Base-by-base conservation (phyloP, 2,329 filamentous ascomycete genomes). In the Chaetomiaceae sp. region DNA sequence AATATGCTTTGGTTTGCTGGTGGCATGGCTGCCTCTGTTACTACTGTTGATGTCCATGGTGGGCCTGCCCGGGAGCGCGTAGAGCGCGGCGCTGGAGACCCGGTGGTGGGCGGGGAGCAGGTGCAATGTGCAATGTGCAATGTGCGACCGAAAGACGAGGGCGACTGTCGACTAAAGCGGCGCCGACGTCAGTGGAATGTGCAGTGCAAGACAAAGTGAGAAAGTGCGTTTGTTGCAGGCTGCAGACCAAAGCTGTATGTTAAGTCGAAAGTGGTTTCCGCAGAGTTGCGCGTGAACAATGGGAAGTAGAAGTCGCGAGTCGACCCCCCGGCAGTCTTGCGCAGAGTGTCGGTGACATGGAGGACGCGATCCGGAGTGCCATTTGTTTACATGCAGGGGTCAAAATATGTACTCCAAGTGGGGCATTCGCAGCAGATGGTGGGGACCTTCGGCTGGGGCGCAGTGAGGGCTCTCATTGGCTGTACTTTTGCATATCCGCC, bases 41-140 rank as follows among this genome's bases (percentile, higher is more conserved):
- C 56, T 56, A 45, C 59, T 63, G 52, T 63, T 62, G 60, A 61
- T 36, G 49, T 63, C 59, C 61, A 63, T 63, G 54, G 48, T 41
- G 56, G 48, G 34, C 41, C 55, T 55, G 25, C 48, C 25, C 32
- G 44, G 40, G 50, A 36, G 48, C 51, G 59, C 59, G 53, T 55
- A 50, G 56, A 50, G 58, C 54, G 58, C 56, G 51, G 44, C 34
- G 27, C 25, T 33, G 50, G 32, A 41, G 4, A 27, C 27, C 13
- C 18, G 9, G 18, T 10, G 20, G 27, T 23, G 30, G 20, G 33
- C 10, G 18, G 30, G 46, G 20, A 53, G 50, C 49, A 58, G 42
- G 53, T 21, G 50, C 53, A 41, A 42, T 32, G 53, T 21, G 50
- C 53, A 41, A 42, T 32, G 53, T 21, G 50, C 53, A 41, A 42